Evolutionary conservation across 2,329 filamentous ascomycete species (phyloP), one percentile per base, ranked within the genome.

Genomic region (Mycocentrospora acerina): DNA sequence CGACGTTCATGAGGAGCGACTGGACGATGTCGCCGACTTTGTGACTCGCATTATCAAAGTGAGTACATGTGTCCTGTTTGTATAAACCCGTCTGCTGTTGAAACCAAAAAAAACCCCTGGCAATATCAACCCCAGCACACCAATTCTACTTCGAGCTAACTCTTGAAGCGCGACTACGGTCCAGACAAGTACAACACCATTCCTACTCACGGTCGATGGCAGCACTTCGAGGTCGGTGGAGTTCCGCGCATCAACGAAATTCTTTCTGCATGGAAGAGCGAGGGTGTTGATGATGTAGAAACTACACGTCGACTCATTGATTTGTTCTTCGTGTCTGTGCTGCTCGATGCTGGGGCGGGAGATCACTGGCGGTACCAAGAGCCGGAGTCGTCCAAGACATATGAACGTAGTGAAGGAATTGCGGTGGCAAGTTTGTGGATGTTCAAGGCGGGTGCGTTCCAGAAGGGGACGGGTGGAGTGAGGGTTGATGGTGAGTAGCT

Each of bases 21-120:
- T 95, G 64, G 68, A 76, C 24, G 85, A 89, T 45, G 90, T 90
- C 2, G 88, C 90, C 9, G 78, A 79, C 22, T 95, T 93, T 64
- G 86, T 95, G 15, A 83, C 89, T 15, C 82, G 85, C 30, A 89
- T 95, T 48, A 95, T 95, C 72, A 95, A 93, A 84, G 89, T 91
- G 19, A 22, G 19, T 22, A 9, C 19, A 22, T 5, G 5, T 22
- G 19, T 22, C 5, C 9, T 22, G 9, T 22, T 9, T 9, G 19
- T 22, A 9, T 5, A 22, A 22, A 22, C 19, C 9, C 19, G 9
- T 9, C 5, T 22, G 9, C 19, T 9, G 19, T 22, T 22, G 5
- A 22, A 22, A 71, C 44, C 75, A 60, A 27, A 8, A n/a, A 25
- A 25, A 25, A 25, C 24, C 24, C n/a, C 24, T n/a, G n/a, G 13